Evolutionary conservation across 1,139 yeast species (phyloP).

Genomic region (Kluyveromyces sp.): DNA sequence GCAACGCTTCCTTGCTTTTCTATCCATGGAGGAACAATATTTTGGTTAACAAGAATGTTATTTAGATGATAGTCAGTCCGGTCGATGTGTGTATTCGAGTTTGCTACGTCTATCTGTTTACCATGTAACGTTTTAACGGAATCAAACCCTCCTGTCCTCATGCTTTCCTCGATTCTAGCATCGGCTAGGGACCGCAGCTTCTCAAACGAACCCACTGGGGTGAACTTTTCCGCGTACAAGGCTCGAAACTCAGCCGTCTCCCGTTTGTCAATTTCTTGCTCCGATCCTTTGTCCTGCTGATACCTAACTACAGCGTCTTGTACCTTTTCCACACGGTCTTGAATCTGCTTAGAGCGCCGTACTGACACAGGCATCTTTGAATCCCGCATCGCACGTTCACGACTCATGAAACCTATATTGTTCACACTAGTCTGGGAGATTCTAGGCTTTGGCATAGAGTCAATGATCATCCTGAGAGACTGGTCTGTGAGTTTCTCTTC

Average conservation of each 20-base stretch:
- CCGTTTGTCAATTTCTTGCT: slow-evolving; percentile 33
- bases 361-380: slow-evolving; percentile 29
- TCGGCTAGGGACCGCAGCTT: slow-evolving; percentile 62
- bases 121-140: slow-evolving; percentile 54
- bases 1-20: slow-evolving; percentile 64
- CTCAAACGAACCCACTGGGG: slow-evolving; percentile 41
- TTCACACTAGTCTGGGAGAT: not conserved
- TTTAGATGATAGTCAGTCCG: slow-evolving; percentile 62
- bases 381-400: not conserved
- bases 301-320: slow-evolving; percentile 65
- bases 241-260: slow-evolving; percentile 48
- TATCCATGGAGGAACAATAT: slow-evolving; percentile 83
- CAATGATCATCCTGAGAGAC: slow-evolving; percentile 57
- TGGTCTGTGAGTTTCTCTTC: slow-evolving; percentile 46
- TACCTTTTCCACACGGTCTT: slow-evolving; percentile 48
- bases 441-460: slow-evolving; percentile 30
- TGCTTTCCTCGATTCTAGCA: slow-evolving; percentile 65
- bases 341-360: slow-evolving; percentile 21
- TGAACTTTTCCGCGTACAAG: slow-evolving; percentile 53
- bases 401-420: not conserved
- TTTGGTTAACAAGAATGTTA: slow-evolving; percentile 67
- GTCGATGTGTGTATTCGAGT: slow-evolving; percentile 44
- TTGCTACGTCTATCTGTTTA: slow-evolving; percentile 33
- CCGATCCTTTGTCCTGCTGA: slow-evolving; percentile 37
- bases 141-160: slow-evolving; percentile 63